phyloP scores from a whole-genome alignment of 306 rosid species.

The Rosa rugosa region DNA sequence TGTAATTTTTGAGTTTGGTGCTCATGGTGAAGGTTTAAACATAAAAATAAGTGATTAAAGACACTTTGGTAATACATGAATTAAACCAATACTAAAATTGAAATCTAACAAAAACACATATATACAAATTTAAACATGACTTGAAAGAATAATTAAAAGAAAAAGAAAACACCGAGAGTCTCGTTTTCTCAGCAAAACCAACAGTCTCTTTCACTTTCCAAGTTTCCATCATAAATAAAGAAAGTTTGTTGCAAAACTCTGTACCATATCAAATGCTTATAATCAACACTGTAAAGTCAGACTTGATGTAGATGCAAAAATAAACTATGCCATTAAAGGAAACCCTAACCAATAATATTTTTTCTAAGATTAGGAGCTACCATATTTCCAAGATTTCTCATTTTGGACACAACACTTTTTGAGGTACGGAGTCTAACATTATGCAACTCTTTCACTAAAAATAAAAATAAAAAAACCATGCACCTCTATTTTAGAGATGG shows the following conservation, averaged over 20 bases:
- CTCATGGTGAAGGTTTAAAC: too few relatives aligned
- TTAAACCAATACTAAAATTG: neutral
- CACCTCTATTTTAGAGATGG: too few relatives aligned
- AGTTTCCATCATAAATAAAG: neutral
- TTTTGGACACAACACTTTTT: too few relatives aligned
- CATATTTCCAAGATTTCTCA: too few relatives aligned
- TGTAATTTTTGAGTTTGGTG: too few relatives aligned
- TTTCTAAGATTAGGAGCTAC: neutral
- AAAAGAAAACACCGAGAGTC: neutral
- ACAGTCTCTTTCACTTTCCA: neutral
- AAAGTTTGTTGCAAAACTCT: neutral
- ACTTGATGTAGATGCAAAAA: neutral
- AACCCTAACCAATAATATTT: neutral
- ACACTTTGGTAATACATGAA: neutral
- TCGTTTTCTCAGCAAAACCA: too few relatives aligned
- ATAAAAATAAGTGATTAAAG: too few relatives aligned
- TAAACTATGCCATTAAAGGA: neutral
- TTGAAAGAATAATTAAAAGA: too few relatives aligned
- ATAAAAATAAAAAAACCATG: too few relatives aligned
- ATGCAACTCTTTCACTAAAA: neutral
- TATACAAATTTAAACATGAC: neutral
- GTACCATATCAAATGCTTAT: neutral
- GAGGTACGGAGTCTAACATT: too few relatives aligned
- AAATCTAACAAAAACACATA: neutral
- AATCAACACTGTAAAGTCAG: neutral